phyloP scores from a whole-genome alignment of 352 stramenopile genomes.

The Globisporangium sylvaticum region DNA sequence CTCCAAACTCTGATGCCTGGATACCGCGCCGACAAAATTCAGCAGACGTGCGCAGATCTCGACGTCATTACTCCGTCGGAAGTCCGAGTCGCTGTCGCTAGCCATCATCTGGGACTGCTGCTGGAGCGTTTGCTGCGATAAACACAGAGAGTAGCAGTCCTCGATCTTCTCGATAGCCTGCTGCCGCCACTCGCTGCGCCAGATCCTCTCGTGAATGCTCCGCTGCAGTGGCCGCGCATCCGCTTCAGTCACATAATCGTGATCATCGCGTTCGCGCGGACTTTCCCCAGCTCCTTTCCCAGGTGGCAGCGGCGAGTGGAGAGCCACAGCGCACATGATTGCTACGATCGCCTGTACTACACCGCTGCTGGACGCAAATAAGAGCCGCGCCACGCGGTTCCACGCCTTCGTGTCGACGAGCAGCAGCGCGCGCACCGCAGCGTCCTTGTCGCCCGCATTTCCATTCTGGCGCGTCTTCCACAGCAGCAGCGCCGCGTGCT shows the following conservation, averaged over 20 bases:
- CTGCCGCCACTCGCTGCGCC: slow-evolving; percentile 3
- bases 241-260: no score
- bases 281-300: no score
- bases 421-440: neutral
- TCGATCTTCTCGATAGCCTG: slow-evolving; percentile 1
- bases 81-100: neutral
- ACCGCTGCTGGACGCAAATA: neutral
- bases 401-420: neutral
- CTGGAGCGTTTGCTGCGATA: neutral
- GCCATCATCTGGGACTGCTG: neutral
- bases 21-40: neutral
- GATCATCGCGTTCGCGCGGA: no score
- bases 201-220: slow-evolving; percentile 2
- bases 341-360: neutral
- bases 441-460: neutral
- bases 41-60: neutral
- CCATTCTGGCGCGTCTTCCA: neutral
- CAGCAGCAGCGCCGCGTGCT: slow-evolving; percentile 1
- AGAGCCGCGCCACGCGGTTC: slow-evolving; percentile 1
- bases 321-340: neutral
- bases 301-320: no score
- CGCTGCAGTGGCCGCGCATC: no score
- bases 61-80: neutral
- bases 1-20: neutral
- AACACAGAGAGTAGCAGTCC: neutral